These are phyloP conservation scores for Willaertia magna DNA, from an alignment of 208 protist species.

Conservation along the genomic window DNA sequence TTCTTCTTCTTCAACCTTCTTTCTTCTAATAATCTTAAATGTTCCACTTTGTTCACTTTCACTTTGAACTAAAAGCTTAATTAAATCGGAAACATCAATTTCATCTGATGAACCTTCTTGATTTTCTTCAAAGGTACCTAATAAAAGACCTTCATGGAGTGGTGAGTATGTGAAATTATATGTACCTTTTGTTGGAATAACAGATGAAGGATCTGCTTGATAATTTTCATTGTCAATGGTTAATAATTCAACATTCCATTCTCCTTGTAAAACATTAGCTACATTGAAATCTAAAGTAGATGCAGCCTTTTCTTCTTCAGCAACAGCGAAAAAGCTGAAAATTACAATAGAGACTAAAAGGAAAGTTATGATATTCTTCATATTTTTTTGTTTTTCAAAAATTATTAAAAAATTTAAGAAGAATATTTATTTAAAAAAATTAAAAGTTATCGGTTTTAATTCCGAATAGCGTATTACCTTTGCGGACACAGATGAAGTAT, in stretches of 20 bases:
- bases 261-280: not conserved
- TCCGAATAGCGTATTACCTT: too few species aligned
- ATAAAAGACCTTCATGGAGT: not conserved
- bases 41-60: not conserved
- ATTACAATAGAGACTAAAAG: too few species aligned
- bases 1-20: not conserved
- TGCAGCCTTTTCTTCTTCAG: not conserved
- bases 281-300: not conserved
- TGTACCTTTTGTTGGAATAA: not conserved
- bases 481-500: too few species aligned
- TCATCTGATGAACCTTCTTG: not conserved
- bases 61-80: not conserved
- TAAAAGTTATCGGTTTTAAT: too few species aligned
- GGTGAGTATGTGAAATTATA: not conserved
- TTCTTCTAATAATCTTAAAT: not conserved
- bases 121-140: not conserved
- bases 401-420: too few species aligned
- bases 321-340: too few species aligned
- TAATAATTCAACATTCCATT: not conserved
- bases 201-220: not conserved
- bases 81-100: not conserved
- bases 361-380: too few species aligned
- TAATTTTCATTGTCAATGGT: not conserved
- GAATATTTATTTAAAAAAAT: too few species aligned
- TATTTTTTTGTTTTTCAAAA: too few species aligned